Percentiles rank a stretch among this genome's conserved stretches.
These are phyloP conservation scores for Psilocybe cyanescens DNA, from an alignment of 768 basidiomycete species.

Conservation along the genomic window DNA sequence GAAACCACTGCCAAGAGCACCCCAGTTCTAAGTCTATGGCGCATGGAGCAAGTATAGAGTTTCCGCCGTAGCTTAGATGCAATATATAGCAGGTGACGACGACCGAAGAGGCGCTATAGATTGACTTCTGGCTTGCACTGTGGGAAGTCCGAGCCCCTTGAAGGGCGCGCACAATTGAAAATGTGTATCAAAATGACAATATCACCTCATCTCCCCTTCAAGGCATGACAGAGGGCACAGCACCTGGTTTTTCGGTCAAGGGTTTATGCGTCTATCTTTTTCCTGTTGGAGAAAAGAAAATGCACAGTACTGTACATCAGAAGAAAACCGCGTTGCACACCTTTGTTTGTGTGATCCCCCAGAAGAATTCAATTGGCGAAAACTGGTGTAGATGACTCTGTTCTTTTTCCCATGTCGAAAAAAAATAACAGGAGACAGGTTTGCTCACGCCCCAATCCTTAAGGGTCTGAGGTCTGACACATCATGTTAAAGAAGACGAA, in stretches of 20 bases:
- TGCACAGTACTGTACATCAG: neutral
- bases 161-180: conserved; percentile 5
- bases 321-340: conserved; percentile 1
- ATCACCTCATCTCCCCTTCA: conserved; percentile 11
- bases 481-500: conserved; percentile 6
- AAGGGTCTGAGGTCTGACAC: conserved; percentile 10
- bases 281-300: conserved; percentile 14
- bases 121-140: conserved; percentile 4
- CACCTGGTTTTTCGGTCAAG: conserved; percentile 5
- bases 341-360: neutral
- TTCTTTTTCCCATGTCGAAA: conserved; percentile 17
- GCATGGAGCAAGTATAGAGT: neutral
- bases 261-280: conserved; percentile 2
- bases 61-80: neutral
- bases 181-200: conserved; percentile 4
- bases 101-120: conserved; percentile 6
- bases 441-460: neutral
- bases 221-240: neutral
- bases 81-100: neutral
- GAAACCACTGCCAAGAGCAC: neutral
- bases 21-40: neutral
- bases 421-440: conserved; percentile 7
- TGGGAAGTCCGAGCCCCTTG: conserved; percentile 10
- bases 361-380: neutral
- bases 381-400: neutral